Evolutionary conservation across 1,284 basidiomycete species (phyloP).

Genomic region (Lentinus polychrous): DNA sequence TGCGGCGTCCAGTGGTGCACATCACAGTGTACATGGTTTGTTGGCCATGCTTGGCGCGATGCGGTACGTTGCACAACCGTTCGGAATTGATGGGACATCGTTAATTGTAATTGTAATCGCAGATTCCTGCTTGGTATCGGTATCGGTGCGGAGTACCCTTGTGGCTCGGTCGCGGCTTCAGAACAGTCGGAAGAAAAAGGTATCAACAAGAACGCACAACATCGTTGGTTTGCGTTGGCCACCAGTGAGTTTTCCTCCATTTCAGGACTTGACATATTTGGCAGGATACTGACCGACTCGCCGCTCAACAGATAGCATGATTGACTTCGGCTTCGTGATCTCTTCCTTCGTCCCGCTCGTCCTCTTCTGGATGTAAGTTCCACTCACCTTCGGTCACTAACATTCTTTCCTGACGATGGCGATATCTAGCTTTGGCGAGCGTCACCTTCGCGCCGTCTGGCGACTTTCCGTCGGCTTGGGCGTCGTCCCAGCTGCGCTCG

Average conservation of each 20-base stretch:
- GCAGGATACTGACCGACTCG: conserved; percentile 4
- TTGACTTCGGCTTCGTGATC: conserved; percentile 84
- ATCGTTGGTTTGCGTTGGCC: conserved; percentile 81
- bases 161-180: conserved; percentile 85
- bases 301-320: conserved; percentile 62
- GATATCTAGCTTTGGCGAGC: conserved; percentile 58
- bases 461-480: conserved; percentile 87
- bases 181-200: conserved; percentile 84
- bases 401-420: background rate
- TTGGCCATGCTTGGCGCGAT: conserved; percentile 76
- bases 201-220: conserved; percentile 74
- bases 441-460: conserved; percentile 84
- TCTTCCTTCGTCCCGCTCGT: conserved; percentile 82
- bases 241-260: conserved; percentile 47
- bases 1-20: conserved; percentile 73
- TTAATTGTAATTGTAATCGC: background rate
- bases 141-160: conserved; percentile 87
- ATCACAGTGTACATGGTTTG: conserved; percentile 63
- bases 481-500: conserved; percentile 70
- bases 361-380: conserved; percentile 74
- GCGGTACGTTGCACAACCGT: conserved; percentile 40
- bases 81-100: background rate
- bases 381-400: background rate
- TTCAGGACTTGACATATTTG: background rate
- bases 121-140: conserved; percentile 74